Percentiles rank a stretch among this genome's conserved stretches.
These are phyloP conservation scores for Ogataea chonburiensis DNA, from an alignment of 805 yeast species.

Conservation along the genomic window DNA sequence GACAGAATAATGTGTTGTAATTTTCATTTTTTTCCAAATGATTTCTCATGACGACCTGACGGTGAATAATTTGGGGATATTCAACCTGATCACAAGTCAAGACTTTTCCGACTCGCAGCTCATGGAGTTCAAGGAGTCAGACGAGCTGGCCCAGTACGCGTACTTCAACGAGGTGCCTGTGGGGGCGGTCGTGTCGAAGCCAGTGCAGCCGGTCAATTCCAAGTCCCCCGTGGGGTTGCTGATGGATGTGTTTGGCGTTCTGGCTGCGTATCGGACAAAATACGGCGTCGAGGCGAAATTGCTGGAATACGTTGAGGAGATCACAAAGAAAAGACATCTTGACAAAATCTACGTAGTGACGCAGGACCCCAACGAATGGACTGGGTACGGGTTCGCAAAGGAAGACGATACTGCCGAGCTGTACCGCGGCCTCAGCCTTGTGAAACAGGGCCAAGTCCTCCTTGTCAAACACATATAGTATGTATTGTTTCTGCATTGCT, in stretches of 20 bases:
- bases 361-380: constrained; percentile 7
- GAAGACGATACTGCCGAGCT: constrained; percentile 22
- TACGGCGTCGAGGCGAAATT: constrained; percentile 62
- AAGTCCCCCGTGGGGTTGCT: constrained; percentile 32
- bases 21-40: constrained; percentile 1
- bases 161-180: constrained; percentile 78
- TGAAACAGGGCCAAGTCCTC: constrained; percentile 5
- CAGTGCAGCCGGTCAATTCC: constrained; percentile 43
- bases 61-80: constrained; percentile 54
- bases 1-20: constrained; percentile 3
- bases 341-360: constrained; percentile 41
- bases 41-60: constrained; percentile 60
- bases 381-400: constrained; percentile 20
- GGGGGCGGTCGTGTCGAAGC: constrained; percentile 65
- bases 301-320: constrained; percentile 53
- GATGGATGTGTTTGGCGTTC: constrained; percentile 39
- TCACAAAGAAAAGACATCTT: constrained; percentile 51
- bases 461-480: constrained; percentile 1
- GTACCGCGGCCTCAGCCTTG: constrained; percentile 24
- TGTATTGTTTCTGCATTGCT: too few relatives aligned
- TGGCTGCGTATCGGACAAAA: constrained; percentile 54
- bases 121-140: constrained; percentile 43
- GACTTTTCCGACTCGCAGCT: constrained; percentile 54
- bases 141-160: constrained; percentile 52
- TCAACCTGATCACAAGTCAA: constrained; percentile 59